A percentile compares a stretch with the other conserved stretches of the same genome.
These are phyloP conservation scores for Oropetium thomaeum DNA, from an alignment of 176 grass and related monocot species.

Conservation along the genomic window DNA sequence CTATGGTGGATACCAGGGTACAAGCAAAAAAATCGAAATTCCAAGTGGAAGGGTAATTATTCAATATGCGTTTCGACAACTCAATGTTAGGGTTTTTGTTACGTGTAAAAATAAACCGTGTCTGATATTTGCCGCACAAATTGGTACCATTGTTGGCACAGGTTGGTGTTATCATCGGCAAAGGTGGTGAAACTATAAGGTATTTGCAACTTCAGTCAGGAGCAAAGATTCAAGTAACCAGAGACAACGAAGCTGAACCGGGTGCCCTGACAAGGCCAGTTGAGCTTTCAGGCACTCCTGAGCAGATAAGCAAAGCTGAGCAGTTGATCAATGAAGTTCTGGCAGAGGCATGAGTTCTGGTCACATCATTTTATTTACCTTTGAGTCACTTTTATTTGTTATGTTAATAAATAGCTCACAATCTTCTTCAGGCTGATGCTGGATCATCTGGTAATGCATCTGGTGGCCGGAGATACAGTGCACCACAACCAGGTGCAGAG, in stretches of 20 bases:
- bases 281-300: slow-evolving; percentile 81
- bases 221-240: slow-evolving; percentile 94
- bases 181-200: slow-evolving; percentile 89
- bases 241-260: slow-evolving; percentile 82
- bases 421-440: slow-evolving; percentile 66
- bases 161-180: slow-evolving; percentile 98
- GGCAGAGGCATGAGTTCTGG: slow-evolving; percentile 50
- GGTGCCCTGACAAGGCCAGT: slow-evolving; percentile 61
- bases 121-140: background rate
- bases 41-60: slow-evolving; percentile 78
- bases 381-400: background rate
- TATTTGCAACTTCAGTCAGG: slow-evolving; percentile 82
- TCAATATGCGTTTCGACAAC: background rate
- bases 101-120: background rate
- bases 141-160: slow-evolving; percentile 2
- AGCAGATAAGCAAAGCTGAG: slow-evolving; percentile 89
- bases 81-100: background rate
- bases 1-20: slow-evolving; percentile 71
- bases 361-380: background rate
- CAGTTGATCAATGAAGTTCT: slow-evolving; percentile 82
- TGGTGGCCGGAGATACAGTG: slow-evolving; percentile 44
- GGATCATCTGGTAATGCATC: slow-evolving; percentile 55
- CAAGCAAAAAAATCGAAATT: slow-evolving; percentile 85
- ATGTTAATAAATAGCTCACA: background rate
- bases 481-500: slow-evolving; percentile 60